Conservation (phyloP, 129 eudicot genomes). For the Flaveria trinervia region DNA sequence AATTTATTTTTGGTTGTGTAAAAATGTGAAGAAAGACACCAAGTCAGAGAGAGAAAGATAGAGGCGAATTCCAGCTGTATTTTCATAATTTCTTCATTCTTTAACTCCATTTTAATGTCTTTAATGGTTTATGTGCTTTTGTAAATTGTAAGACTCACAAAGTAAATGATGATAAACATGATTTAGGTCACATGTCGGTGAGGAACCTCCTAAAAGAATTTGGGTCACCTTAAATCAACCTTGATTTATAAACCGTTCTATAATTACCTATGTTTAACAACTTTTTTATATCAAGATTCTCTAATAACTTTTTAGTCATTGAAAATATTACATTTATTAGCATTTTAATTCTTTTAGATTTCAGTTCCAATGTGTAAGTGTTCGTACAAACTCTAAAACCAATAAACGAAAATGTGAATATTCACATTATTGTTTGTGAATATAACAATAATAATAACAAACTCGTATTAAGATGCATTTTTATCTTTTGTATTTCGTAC, state of each 20-base stretch:
- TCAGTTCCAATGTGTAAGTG: background rate
- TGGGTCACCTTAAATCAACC: slow-evolving; percentile 30
- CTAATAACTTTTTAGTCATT: background rate
- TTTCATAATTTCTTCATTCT: slow-evolving; percentile 19
- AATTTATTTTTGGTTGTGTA: background rate
- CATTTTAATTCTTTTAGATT: background rate
- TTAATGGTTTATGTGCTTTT: slow-evolving; percentile 34
- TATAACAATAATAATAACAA: background rate
- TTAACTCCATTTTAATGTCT: slow-evolving; percentile 16
- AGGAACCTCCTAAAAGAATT: slow-evolving; percentile 20
- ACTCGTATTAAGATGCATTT: too few species aligned
- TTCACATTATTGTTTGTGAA: background rate
- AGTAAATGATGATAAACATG: slow-evolving; percentile 25
- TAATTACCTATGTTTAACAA: background rate
- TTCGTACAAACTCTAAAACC: background rate
- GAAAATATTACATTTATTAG: background rate
- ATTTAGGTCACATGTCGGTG: slow-evolving; percentile 22
- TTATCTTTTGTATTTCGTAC: too few species aligned
- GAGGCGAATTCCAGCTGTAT: slow-evolving; percentile 37
- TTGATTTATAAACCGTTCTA: slow-evolving; percentile 25
- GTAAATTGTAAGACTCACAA: slow-evolving; percentile 31
- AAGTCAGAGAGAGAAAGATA: slow-evolving; percentile 42
- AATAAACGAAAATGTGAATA: background rate
- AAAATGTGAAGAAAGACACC: slow-evolving; percentile 20
- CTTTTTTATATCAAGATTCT: background rate